These are phyloP conservation scores for Neonectria punicea DNA, from an alignment of 2,329 filamentous ascomycete species.

Conservation along the genomic window DNA sequence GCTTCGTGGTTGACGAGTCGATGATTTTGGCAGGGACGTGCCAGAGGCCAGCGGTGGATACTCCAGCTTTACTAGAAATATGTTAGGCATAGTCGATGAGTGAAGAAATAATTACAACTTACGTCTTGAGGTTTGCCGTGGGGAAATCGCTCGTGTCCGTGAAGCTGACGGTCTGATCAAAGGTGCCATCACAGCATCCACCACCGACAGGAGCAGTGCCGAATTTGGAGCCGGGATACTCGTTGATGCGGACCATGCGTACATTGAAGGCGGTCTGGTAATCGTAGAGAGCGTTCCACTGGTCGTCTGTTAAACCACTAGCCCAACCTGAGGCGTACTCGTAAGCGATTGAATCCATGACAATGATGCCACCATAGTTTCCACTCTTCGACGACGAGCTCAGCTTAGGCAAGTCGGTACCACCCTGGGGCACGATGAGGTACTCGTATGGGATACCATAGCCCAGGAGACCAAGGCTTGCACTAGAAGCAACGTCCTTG, in stretches of 20 bases:
- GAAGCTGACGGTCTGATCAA: conserved; percentile 29
- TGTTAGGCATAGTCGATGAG: no score
- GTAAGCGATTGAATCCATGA: conserved; percentile 25
- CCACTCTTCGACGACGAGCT: conserved; percentile 16
- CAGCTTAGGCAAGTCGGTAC: conserved; percentile 22
- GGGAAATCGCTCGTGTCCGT: conserved; percentile 25
- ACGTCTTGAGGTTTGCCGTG: conserved; percentile 30
- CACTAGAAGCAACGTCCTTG: background rate
- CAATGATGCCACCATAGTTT: conserved; percentile 25
- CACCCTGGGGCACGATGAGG: conserved; percentile 20
- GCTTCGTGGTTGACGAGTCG: conserved; percentile 19
- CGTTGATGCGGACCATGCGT: conserved; percentile 33
- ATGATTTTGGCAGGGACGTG: conserved; percentile 28
- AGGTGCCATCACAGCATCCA: conserved; percentile 8
- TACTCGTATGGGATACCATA: conserved; percentile 30
- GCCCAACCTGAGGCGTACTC: conserved; percentile 24
- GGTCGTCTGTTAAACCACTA: conserved; percentile 24
- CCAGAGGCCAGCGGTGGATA: conserved; percentile 29
- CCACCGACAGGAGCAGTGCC: conserved; percentile 14
- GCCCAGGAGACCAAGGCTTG: conserved; percentile 19
- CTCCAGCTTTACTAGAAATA: conserved; percentile 3
- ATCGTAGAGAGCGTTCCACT: conserved; percentile 25
- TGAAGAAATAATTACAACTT: background rate
- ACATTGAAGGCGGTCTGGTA: conserved; percentile 27
- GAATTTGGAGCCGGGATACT: conserved; percentile 28